Evolutionary conservation across 352 stramenopile species (phyloP).

Genomic region (Hyaloperonospora arabidopsidis): DNA sequence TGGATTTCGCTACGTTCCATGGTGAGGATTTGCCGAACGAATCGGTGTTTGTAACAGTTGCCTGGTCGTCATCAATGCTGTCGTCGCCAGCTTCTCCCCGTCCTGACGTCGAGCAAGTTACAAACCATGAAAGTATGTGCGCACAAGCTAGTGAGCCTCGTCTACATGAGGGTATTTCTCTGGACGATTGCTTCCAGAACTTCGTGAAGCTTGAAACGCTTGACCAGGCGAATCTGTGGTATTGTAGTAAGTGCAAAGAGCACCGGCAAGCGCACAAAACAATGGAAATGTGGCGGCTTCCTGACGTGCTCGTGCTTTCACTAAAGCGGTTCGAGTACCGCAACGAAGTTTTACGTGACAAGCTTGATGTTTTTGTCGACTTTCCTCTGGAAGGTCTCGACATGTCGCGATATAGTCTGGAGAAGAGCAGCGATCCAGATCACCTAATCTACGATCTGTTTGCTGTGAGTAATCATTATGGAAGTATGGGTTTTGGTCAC

Average conservation of each 20-base stretch:
- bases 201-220: constrained; percentile 78
- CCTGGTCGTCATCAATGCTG: constrained; percentile 45
- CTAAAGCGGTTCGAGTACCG: constrained; percentile 87
- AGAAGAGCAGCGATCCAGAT: constrained; percentile 33
- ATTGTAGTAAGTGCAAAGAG: constrained; percentile 72
- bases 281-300: constrained; percentile 76
- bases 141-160: constrained; percentile 20
- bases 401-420: constrained; percentile 73
- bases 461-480: constrained; percentile 87
- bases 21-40: constrained; percentile 34
- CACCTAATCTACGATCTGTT: constrained; percentile 79
- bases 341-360: constrained; percentile 74
- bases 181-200: constrained; percentile 80
- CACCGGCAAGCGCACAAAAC: constrained; percentile 71
- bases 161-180: constrained; percentile 35
- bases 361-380: constrained; percentile 78
- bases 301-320: constrained; percentile 76
- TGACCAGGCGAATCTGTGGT: constrained; percentile 81
- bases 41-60: constrained; percentile 44
- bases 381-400: constrained; percentile 83
- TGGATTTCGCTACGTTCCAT: constrained; percentile 40
- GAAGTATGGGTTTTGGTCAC: constrained; percentile 84
- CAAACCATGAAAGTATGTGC: constrained; percentile 46
- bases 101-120: constrained; percentile 44
- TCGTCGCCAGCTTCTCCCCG: constrained; percentile 31